Evolutionary conservation across 192 early-diverging fungal species (phyloP), one percentile per base, ranked within the genome.

Genomic region (Rhizophagus clarus): DNA sequence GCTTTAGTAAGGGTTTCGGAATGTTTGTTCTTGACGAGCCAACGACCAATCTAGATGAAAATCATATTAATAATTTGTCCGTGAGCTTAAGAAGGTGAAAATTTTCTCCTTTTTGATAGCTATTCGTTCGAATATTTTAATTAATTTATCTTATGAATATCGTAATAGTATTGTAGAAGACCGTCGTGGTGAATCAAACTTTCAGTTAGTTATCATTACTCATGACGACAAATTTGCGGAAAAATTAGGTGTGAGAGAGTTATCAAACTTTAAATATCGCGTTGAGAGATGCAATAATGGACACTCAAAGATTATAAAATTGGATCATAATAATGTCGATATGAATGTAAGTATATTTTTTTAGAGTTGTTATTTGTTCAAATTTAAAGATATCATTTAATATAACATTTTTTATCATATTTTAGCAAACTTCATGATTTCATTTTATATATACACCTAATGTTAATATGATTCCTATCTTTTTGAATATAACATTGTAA

Each of bases 181-280:
- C 20, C 91, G 96, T 14, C 85, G 91, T 51, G 83, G 85, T 28
- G 96, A 98, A 84, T 81, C 86, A 76, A 98, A 98, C 85, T 99
- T 99, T 81, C 98, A 99, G 86, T 86, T 99, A 37, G 92, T 99
- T 61, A 88, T 99, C 42, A 98, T 99, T 80, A 98, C 98, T 17
- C 98, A 99, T 80, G 97, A 99, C 84, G 97, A 98, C 81, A 91
- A 94, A 32, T 99, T 99, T 86, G 89, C 98, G 83, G 92, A 93
- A 63, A 83, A 90, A 79, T 77, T 99, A 29, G 96, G 94, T 17
- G 17, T 56, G 51, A 56, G 51, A 56, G 51, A 56, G n/a, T 56
- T 56, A 17, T 56, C 51, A 56, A 56, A 56, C 20, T 56, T 56
- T 56, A 56, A 56, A 56, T 56, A 56, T 56, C 51, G 51, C 17